phyloP scores from a whole-genome alignment of 2,329 filamentous ascomycete species.

The Byssoonygena ceratinophila region DNA sequence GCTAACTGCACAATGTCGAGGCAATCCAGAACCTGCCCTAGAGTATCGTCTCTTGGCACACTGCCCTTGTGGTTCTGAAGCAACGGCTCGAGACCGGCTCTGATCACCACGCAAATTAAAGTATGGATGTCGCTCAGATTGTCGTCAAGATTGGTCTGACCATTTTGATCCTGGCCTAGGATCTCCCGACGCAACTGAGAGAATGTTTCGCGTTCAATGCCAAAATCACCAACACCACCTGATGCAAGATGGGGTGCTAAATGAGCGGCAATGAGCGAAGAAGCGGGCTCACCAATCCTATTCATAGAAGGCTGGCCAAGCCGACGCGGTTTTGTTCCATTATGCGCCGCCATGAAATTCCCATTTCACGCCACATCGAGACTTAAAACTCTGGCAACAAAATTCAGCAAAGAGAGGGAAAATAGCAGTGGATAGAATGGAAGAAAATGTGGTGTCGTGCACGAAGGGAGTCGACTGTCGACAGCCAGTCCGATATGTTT shows the following conservation, averaged over 20 bases:
- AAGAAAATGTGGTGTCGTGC: not conserved
- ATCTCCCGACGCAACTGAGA: slow-evolving; percentile 61
- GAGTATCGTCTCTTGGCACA: slow-evolving; percentile 21
- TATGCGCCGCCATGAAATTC: slow-evolving; percentile 13
- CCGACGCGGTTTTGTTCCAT: slow-evolving; percentile 11
- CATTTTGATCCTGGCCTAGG: slow-evolving; percentile 39
- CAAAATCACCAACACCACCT: slow-evolving; percentile 50
- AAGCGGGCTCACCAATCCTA: slow-evolving; percentile 30
- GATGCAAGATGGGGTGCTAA: slow-evolving; percentile 71
- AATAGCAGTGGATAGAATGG: not conserved
- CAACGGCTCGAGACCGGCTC: slow-evolving; percentile 59
- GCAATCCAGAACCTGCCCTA: slow-evolving; percentile 49
- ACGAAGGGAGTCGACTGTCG: not conserved
- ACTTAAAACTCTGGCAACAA: too few relatives aligned
- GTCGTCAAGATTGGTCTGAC: slow-evolving; percentile 46
- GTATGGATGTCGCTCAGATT: slow-evolving; percentile 70
- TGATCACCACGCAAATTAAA: slow-evolving; percentile 71
- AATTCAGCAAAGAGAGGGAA: not conserved
- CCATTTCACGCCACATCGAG: slow-evolving; percentile 10
- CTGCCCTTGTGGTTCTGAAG: slow-evolving; percentile 36
- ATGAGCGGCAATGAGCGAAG: slow-evolving; percentile 79
- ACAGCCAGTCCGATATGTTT: not conserved
- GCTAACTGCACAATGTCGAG: slow-evolving; percentile 67
- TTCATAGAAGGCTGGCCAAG: slow-evolving; percentile 5
- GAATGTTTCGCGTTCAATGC: slow-evolving; percentile 62